Base-by-base conservation (phyloP, 495 filamentous ascomycete species). In the Penicillium longicatenatum region DNA sequence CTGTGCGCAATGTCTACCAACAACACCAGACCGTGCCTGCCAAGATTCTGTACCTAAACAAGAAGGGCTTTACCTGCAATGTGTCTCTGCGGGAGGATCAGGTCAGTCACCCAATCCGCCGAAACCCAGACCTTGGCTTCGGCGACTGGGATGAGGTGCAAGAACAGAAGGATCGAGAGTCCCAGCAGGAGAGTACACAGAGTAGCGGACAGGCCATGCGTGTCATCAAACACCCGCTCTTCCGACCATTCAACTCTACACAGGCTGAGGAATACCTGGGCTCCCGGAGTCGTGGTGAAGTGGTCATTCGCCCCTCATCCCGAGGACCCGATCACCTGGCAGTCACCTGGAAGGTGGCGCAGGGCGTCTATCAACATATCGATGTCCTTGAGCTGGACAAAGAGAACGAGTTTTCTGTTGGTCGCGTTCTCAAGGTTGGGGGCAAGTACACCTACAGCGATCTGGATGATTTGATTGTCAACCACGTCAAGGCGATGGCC, bases 311-410 rank as follows among this genome's bases (percentile, higher is more conserved):
- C 11, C 94, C 94, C 12, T 96, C 91, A 2, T 96, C 92, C 21
- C 94, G 92, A 60, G 94, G 94, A 12, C 86, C 88, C 35, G 95
- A 98, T 71, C 94, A 98, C 73, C 83, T 98, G 48, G 92, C 93
- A 4, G 83, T 98, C 41, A 98, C 94, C 1, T 98, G 94, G 94
- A 98, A 98, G 74, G 91, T 98, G n/a, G 84, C 90, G 0, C 91
- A 98, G 62, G 88, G 89, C 55, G 84, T 97, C 35, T 98, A 91
- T 65, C 93, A 98, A 75, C 94, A 98, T 66, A 90, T 98, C 54
- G 95, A 98, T 70, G 95, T 98, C 33, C 83, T 98, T 19, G 94
- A 98, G 72, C 73, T 98, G 54, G 90, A 95, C 74, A 98, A 98
- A 74, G 91, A 93, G 61, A 97, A 89, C 50, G 93, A 97, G 71